Base-by-base conservation (phyloP, 148 eudicot species). In the Silene conica region DNA sequence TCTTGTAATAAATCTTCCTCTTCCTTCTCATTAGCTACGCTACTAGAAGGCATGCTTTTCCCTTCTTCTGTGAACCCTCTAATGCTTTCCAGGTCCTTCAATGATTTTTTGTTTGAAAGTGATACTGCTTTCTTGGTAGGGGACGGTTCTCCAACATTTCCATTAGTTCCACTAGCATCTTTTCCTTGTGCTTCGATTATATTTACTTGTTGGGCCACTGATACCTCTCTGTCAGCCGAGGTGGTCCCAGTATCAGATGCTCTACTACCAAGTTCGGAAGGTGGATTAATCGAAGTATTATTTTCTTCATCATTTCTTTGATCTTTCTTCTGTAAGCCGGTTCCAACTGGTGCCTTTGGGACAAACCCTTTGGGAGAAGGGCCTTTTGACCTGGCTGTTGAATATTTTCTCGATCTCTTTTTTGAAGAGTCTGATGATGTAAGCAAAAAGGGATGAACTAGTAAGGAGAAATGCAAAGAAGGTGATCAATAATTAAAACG, bases 351-450 rank as follows among this genome's bases (percentile, higher is more conserved):
- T 34, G 84, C 68, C 84, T 86, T 87, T 26, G 90, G 97, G 68
- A 75, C 63, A 83, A 89, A 88, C 26, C 91, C 90, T 80, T 90
- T 89, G 2, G 90, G 83, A 64, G 83, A 38, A 58, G 89, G 76
- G 62, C 81, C 85, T 83, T 83, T 85, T 28, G 86, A 48, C 78
- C 82, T 84, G 25, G 93, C 67, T 21, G 83, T 78, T 19, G 88
- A 85, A 76, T 72, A 70, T 79, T 73, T 95, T 74, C 80, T 83
- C 38, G 38, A 87, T 73, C 82, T 83, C 73, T 80, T 87, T 81
- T 81, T 89, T 52, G 96, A 87, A 66, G 84, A 90, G 65, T 92
- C 99, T 95, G 80, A 67, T 55, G 19, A 73, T 18, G 34, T 8
- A 23, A 48, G 65, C 16, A 69, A 65, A 31, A 73, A 73, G 68